Evolutionary conservation across 805 yeast genomes (phyloP), one percentile per base, ranked within the genome.

Genomic region (Myxozyma mucilagina): DNA sequence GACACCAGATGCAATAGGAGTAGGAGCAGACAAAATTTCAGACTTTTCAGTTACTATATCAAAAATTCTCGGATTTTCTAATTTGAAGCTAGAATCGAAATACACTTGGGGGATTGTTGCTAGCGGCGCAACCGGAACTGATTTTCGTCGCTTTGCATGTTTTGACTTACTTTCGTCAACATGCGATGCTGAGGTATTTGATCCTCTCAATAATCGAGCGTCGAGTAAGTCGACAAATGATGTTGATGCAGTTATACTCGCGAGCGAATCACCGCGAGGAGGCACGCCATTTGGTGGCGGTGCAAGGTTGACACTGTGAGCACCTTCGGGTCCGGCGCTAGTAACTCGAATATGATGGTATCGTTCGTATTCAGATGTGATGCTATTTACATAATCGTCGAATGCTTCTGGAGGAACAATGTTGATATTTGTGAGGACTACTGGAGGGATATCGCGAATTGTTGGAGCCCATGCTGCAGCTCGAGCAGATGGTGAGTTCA

Each of bases 41-140:
- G 83, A 75, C 44, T 81, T 82, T 47, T 85, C 90, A 13, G 88
- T 80, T 1, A 92, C 96, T 60, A 82, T 78, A 57, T 85, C 84
- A 72, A 93, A 93, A 1, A 86, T 80, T 59, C 97, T 80, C 6
- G 97, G 97, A 71, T 94, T 90, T 68, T 94, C 97, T 43, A 94
- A 78, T 65, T 89, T 80, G 74, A 94, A 94, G 44, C 84, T 81
- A 7, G 81, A 77, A 31, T 81, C 82, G 64, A 87, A 85, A 68
- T 82, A 94, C 0, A 90, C 83, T 1, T 76, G 73, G 0, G 99
- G 98, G 5, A 94, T 82, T 61, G 78, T 71, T 7, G 74, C 67
- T 50, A 84, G 48, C n/a, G 74, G 69, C 1, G 73, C 53, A 14
- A 63, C 56, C 4, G 65, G 51, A 8, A 41, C 48, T 5, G 61